Percentiles rank a stretch among this genome's conserved stretches.
Evolutionary conservation across 176 grass and related monocot genomes (phyloP).

Genomic region (Triticum timopheevii): DNA sequence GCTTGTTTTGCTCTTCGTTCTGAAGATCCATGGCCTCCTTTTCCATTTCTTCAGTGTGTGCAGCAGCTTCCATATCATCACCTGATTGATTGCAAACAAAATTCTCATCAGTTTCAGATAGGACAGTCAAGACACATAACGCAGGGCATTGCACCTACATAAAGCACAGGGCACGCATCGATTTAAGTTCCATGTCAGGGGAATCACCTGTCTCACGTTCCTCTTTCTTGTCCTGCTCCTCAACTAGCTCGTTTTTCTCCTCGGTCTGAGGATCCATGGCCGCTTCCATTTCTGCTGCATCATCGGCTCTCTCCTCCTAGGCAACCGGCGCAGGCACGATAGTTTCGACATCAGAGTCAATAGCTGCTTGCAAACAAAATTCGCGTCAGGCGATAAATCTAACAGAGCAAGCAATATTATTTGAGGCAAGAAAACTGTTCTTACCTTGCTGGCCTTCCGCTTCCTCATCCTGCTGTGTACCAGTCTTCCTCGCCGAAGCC

Average conservation of each 20-base stretch:
- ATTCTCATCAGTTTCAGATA: neutral
- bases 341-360: neutral
- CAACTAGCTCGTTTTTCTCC: neutral
- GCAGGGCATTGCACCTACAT: no score
- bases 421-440: neutral
- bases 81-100: neutral
- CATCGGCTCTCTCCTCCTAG: neutral
- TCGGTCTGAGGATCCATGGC: neutral
- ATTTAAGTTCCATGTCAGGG: no score
- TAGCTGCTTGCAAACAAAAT: neutral
- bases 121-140: no score
- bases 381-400: neutral
- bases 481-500: neutral
- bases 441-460: neutral
- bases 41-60: neutral
- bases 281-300: neutral
- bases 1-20: neutral
- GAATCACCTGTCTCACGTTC: neutral
- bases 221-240: neutral
- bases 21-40: neutral
- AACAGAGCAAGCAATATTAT: neutral
- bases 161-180: no score
- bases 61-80: neutral
- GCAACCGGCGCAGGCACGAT: neutral
- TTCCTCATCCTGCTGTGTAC: conserved; percentile 19